A percentile compares a stretch with the other conserved stretches of the same genome.
These are phyloP conservation scores for Xerocomellus amylosporus DNA, from an alignment of 768 basidiomycete genomes.

Conservation along the genomic window DNA sequence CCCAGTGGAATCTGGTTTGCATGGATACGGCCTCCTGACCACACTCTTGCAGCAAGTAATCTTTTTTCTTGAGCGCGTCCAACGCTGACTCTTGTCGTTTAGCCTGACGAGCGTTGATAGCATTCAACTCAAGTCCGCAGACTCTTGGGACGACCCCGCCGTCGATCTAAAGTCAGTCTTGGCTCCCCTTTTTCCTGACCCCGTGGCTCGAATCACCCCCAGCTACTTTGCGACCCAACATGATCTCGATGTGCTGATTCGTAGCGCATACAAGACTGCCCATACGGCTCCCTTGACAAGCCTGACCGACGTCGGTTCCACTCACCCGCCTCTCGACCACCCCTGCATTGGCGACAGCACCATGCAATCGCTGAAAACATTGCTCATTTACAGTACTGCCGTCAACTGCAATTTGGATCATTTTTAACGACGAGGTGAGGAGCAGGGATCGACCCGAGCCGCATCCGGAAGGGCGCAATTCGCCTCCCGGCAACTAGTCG, in stretches of 20 bases:
- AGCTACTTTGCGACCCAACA: conserved; percentile 45
- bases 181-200: background rate
- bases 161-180: conserved; percentile 43
- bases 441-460: too few species aligned
- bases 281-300: conserved; percentile 38
- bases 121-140: conserved; percentile 38
- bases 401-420: too few species aligned
- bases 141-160: conserved; percentile 41
- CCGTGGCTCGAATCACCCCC: background rate
- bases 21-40: conserved; percentile 18
- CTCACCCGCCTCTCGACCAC: conserved; percentile 38
- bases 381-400: too few species aligned
- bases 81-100: background rate
- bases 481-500: too few species aligned
- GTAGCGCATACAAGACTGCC: conserved; percentile 38
- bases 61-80: background rate
- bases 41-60: conserved; percentile 26
- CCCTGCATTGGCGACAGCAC: too few species aligned
- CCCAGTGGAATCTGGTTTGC: conserved; percentile 4
- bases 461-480: too few species aligned
- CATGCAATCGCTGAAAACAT: too few species aligned
- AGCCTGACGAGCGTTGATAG: conserved; percentile 47
- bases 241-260: conserved; percentile 39
- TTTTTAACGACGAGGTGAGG: too few species aligned
- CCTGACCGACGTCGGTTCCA: conserved; percentile 33